These are phyloP conservation scores for Aspergillus campestris DNA, from an alignment of 495 filamentous ascomycete species.

Conservation along the genomic window DNA sequence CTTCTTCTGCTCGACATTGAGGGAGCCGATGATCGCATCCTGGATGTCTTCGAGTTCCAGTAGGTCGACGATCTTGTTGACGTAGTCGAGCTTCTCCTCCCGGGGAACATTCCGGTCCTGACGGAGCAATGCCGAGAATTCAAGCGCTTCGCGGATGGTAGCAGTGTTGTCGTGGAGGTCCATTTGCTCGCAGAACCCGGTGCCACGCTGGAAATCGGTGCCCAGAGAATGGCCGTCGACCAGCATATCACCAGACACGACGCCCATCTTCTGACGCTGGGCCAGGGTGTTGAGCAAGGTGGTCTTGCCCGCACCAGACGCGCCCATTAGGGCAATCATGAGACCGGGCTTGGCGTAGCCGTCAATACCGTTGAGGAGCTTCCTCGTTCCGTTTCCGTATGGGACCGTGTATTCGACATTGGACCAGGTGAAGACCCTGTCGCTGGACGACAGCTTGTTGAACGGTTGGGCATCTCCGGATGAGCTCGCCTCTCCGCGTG, in stretches of 20 bases:
- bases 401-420: conserved; percentile 66
- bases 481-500: conserved; percentile 36
- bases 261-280: conserved; percentile 66
- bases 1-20: conserved; percentile 62
- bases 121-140: conserved; percentile 58
- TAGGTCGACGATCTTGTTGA: conserved; percentile 52
- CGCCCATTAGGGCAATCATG: conserved; percentile 77
- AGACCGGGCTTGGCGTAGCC: conserved; percentile 76
- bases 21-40: conserved; percentile 44
- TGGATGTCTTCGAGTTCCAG: conserved; percentile 49
- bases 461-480: conserved; percentile 35
- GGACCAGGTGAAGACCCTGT: conserved; percentile 68
- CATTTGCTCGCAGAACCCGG: conserved; percentile 82
- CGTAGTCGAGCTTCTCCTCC: conserved; percentile 51
- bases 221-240: conserved; percentile 66
- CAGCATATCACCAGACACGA: conserved; percentile 64
- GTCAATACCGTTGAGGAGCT: conserved; percentile 62
- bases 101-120: conserved; percentile 43
- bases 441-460: conserved; percentile 48
- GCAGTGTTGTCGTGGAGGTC: conserved; percentile 67
- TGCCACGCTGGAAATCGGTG: conserved; percentile 66
- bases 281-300: conserved; percentile 68
- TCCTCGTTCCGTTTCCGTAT: conserved; percentile 58
- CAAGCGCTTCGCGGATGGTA: conserved; percentile 58
- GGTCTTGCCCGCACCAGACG: conserved; percentile 77